Evolutionary conservation across 768 basidiomycete genomes (phyloP).

Genomic region (Albatrellus ellisii): DNA sequence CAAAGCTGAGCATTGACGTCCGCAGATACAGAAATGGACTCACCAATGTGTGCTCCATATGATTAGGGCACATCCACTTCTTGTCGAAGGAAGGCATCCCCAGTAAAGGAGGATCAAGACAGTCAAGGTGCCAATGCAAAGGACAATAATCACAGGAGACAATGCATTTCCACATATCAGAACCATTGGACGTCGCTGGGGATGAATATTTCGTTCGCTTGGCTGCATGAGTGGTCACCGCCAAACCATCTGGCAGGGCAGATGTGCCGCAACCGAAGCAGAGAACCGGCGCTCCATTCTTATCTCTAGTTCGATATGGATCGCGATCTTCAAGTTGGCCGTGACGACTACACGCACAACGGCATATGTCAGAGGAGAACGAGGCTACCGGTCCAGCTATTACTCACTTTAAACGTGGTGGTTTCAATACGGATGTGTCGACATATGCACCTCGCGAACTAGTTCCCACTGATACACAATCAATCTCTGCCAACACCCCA

Average conservation of each 20-base stretch:
- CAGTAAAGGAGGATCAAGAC: constrained; percentile 80
- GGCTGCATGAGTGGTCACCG: constrained; percentile 29
- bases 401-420: constrained; percentile 72
- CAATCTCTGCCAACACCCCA: constrained; percentile 2
- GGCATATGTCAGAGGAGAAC: constrained; percentile 4
- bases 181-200: constrained; percentile 14
- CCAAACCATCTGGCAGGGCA: constrained; percentile 46
- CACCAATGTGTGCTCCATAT: constrained; percentile 78
- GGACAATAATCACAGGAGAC: constrained; percentile 93
- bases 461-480: constrained; percentile 45
- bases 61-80: constrained; percentile 99
- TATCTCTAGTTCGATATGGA: constrained; percentile 73
- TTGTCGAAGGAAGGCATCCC: constrained; percentile 75
- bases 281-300: constrained; percentile 69
- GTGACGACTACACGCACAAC: constrained; percentile 44
- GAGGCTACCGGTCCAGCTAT: no score
- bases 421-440: constrained; percentile 64
- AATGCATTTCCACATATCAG: constrained; percentile 59
- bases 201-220: neutral
- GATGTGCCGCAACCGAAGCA: constrained; percentile 87
- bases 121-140: constrained; percentile 95
- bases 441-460: constrained; percentile 75
- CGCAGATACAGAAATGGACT: constrained; percentile 20
- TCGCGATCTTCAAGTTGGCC: constrained; percentile 89
- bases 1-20: constrained; percentile 7